Evolutionary conservation across 1,284 basidiomycete species (phyloP), one percentile per base, ranked within the genome.

Genomic region (Inonotus hispidus): DNA sequence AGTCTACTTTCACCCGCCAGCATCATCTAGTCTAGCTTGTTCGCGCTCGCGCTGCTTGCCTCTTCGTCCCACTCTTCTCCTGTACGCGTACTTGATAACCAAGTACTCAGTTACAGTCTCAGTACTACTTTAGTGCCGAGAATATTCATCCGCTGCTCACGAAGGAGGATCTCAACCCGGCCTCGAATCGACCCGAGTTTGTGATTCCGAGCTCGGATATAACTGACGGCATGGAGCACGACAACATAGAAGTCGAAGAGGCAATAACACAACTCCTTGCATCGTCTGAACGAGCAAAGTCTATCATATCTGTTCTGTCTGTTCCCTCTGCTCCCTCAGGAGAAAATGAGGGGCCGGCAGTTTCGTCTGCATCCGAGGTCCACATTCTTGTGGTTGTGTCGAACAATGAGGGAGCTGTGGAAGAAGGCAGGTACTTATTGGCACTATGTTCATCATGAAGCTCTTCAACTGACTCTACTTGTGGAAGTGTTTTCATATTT

Each of bases 361-460:
- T 19, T n/a, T 11, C 14, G 14, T 54, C 21, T n/a, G 6, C 14
- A 5, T 14, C 49, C 6, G 46, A 38, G 16, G 19, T 11, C 10
- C 50, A 50, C 16, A 59, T 59, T 23, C 16, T 59, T 35, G 49
- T 49, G 21, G 50, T 59, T n/a, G 50, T 59, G 25, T 41, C 50
- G 4, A 59, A 38, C n/a, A 14, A 19, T 21, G 38, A 59, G 13
- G 39, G 29, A 13, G 50, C 27, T n/a, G 58, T 45, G 37, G 58
- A 59, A 43, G 58, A 59, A 59, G 58, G 58, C 58, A 59, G 58
- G 58, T 59, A 59, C 58, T 59, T 38, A 23, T n/a, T 4, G 4
- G n/a, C 16, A 5, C 11, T 41, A n/a, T 32, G 10, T 7, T n/a
- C 32, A 29, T 3, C 41, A 13, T 43, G 38, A 56, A 25, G 13